These are phyloP conservation scores for Stereum hirsutum DNA, from an alignment of 1,284 basidiomycete species.

Conservation along the genomic window DNA sequence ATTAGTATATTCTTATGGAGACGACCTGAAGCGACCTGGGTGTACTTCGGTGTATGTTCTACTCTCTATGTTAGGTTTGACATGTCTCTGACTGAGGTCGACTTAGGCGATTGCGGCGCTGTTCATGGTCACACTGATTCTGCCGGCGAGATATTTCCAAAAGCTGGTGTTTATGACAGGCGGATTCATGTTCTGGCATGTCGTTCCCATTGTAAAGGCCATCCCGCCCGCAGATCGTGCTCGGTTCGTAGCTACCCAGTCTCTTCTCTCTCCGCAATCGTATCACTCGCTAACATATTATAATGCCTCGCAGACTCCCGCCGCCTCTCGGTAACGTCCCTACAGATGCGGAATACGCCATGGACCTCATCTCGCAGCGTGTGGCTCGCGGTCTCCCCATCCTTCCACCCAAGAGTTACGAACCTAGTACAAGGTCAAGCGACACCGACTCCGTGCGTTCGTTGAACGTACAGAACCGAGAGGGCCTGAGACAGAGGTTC, in stretches of 20 bases:
- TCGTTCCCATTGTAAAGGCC: conserved; percentile 44
- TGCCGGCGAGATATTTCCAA: conserved; percentile 40
- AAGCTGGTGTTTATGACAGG: conserved; percentile 35
- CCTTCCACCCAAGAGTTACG: conserved; percentile 13
- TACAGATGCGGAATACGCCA: conserved; percentile 59
- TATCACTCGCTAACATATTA: too few relatives aligned
- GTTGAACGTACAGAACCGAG: too few relatives aligned
- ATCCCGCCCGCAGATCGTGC: conserved; percentile 35
- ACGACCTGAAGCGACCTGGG: conserved; percentile 33
- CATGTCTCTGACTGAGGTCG: neutral
- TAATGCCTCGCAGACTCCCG: conserved; percentile 23
- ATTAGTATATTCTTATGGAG: conserved; percentile 58
- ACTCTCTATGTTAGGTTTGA: too few relatives aligned
- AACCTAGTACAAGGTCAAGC: neutral
- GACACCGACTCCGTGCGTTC: too few relatives aligned
- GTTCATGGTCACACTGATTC: conserved; percentile 29
- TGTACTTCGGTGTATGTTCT: conserved; percentile 4
- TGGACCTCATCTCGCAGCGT: conserved; percentile 55
- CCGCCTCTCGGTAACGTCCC: conserved; percentile 41
- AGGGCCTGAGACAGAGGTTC: too few relatives aligned
- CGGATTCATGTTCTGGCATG: conserved; percentile 56
- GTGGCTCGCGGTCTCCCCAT: conserved; percentile 44
- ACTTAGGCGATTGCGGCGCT: conserved; percentile 25
- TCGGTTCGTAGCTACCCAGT: conserved; percentile 26
- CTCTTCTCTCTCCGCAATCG: too few relatives aligned